A percentile compares a stretch with the other conserved stretches of the same genome.
These are phyloP conservation scores for Triglochin maritima DNA, from an alignment of 106 monocot species.

Conservation along the genomic window DNA sequence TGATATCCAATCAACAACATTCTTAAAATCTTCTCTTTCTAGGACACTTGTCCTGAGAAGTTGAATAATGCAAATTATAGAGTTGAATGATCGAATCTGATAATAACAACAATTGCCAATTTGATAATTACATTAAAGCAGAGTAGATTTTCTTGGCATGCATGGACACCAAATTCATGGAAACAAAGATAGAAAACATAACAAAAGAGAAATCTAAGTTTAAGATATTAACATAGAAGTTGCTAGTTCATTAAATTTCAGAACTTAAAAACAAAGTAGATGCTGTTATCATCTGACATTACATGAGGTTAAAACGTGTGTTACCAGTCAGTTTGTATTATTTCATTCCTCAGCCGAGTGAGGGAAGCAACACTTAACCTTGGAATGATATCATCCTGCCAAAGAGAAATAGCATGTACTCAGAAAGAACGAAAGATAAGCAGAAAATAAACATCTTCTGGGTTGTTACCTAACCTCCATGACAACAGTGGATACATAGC, in stretches of 20 bases:
- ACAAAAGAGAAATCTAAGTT: no score
- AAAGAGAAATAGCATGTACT: background rate
- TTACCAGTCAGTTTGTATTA: conserved; percentile 91
- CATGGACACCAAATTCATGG: no score
- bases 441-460: background rate
- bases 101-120: background rate
- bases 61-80: no score
- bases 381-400: conserved; percentile 95
- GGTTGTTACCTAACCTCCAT: conserved; percentile 46
- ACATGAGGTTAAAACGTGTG: no score
- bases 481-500: conserved; percentile 82
- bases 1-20: conserved; percentile 57
- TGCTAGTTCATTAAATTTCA: no score
- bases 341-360: conserved; percentile 77
- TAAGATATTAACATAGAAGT: no score
- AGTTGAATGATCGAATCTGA: background rate
- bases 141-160: no score
- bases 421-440: background rate
- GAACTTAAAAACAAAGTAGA: no score
- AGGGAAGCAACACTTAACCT: conserved; percentile 77
- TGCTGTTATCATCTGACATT: no score
- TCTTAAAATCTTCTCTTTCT: conserved; percentile 76
- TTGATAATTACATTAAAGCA: background rate
- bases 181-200: no score
- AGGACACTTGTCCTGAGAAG: conserved; percentile 57